These are phyloP conservation scores for Aspergillus sp. DNA, from an alignment of 2,329 filamentous ascomycete genomes.

Conservation along the genomic window DNA sequence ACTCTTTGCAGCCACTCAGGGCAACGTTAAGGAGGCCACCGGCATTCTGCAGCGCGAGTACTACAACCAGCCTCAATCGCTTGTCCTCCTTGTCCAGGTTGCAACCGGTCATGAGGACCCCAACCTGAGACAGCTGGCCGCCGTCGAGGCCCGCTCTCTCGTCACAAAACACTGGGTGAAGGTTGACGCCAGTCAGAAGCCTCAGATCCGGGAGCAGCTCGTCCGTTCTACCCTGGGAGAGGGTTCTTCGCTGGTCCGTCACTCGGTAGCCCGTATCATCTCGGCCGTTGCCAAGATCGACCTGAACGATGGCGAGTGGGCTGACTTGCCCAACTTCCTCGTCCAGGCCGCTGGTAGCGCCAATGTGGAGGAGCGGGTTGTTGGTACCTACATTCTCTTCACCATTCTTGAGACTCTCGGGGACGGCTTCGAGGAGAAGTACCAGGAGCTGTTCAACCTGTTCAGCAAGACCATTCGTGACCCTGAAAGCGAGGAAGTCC, in stretches of 20 bases:
- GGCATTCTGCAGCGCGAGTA: slow-evolving; percentile 86
- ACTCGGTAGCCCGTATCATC: slow-evolving; percentile 81
- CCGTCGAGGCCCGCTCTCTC: slow-evolving; percentile 79
- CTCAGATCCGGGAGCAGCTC: slow-evolving; percentile 71
- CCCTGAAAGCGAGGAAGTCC: slow-evolving; percentile 81
- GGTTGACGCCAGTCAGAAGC: slow-evolving; percentile 63
- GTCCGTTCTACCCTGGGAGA: slow-evolving; percentile 79
- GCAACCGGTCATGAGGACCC: slow-evolving; percentile 67
- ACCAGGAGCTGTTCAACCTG: slow-evolving; percentile 69
- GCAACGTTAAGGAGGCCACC: slow-evolving; percentile 83
- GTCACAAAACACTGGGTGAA: slow-evolving; percentile 79
- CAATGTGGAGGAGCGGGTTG: slow-evolving; percentile 73
- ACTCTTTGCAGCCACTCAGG: slow-evolving; percentile 64
- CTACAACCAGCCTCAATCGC: slow-evolving; percentile 77
- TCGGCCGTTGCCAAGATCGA: slow-evolving; percentile 81
- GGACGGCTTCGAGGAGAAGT: slow-evolving; percentile 74
- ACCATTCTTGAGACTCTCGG: slow-evolving; percentile 85
- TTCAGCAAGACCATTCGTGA: slow-evolving; percentile 86
- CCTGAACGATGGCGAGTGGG: slow-evolving; percentile 79
- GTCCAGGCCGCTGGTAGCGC: slow-evolving; percentile 70
- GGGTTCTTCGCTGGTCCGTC: slow-evolving; percentile 66
- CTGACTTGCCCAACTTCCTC: slow-evolving; percentile 70
- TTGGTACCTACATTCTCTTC: slow-evolving; percentile 88
- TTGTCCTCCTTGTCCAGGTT: slow-evolving; percentile 81
- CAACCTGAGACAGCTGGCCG: slow-evolving; percentile 78